Conservation (phyloP, 352 stramenopile genomes). For the Pythium myriotylum region DNA sequence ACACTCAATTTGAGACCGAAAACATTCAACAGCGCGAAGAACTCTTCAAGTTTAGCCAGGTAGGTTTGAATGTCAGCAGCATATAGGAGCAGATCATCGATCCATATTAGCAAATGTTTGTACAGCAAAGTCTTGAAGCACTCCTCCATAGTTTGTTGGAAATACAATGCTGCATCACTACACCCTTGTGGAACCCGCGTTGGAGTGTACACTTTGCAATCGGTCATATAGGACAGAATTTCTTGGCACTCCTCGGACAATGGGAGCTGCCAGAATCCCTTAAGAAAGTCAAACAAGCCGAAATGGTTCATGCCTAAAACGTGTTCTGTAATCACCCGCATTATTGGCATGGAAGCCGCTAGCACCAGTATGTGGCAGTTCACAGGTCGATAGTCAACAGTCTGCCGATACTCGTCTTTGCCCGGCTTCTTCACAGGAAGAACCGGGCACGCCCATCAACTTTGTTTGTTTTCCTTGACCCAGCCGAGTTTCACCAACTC, state of each 20-base stretch:
- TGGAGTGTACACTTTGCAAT: constrained; percentile 28
- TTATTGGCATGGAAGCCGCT: neutral
- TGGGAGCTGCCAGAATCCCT: constrained; percentile 29
- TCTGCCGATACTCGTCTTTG: constrained; percentile 1
- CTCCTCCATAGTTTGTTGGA: constrained; percentile 23
- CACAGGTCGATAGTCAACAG: neutral
- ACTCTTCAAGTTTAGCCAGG: neutral
- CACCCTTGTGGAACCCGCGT: constrained; percentile 27
- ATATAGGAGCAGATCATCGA: no score
- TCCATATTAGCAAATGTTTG: no score
- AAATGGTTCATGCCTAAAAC: constrained; percentile 5
- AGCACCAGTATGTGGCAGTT: neutral
- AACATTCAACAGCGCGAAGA: constrained; percentile 8
- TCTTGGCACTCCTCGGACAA: constrained; percentile 23
- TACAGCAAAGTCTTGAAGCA: no score
- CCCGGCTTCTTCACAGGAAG: constrained; percentile 2
- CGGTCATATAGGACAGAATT: constrained; percentile 30
- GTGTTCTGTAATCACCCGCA: neutral
- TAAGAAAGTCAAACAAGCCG: neutral
- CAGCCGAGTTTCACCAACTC: constrained; percentile 2
- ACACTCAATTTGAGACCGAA: constrained; percentile 28
- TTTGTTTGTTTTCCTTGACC: neutral
- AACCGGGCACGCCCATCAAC: constrained; percentile 2
- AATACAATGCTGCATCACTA: constrained; percentile 24
- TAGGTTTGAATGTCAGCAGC: no score